A percentile compares a stretch with the other conserved stretches of the same genome.
Evolutionary conservation across 495 filamentous ascomycete genomes (phyloP).

Genomic region (Haplographium delicatum): DNA sequence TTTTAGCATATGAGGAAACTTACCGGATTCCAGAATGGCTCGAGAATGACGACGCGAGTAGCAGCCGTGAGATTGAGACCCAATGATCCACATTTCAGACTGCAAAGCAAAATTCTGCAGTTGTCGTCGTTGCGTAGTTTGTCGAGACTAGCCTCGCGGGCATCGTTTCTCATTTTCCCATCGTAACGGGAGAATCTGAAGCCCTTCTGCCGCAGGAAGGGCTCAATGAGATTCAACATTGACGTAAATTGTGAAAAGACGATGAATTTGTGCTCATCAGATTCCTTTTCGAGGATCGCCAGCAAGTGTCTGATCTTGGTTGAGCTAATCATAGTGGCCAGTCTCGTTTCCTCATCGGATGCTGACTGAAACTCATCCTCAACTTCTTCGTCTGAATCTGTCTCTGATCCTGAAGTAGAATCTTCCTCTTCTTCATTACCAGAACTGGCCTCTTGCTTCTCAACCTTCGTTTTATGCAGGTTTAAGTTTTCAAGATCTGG

Average conservation of each 20-base stretch:
- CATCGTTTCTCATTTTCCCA: slow-evolving; percentile 91
- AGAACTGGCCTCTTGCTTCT: slow-evolving; percentile 5
- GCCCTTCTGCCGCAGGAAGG: slow-evolving; percentile 69
- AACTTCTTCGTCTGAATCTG: slow-evolving; percentile 30
- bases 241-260: slow-evolving; percentile 96
- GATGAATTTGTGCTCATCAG: slow-evolving; percentile 81
- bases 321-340: slow-evolving; percentile 51
- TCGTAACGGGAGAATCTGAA: slow-evolving; percentile 86
- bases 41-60: slow-evolving; percentile 86
- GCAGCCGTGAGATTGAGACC: slow-evolving; percentile 94
- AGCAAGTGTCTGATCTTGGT: slow-evolving; percentile 88
- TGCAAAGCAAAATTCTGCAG: slow-evolving; percentile 80
- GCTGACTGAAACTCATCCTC: slow-evolving; percentile 37
- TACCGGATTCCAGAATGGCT: slow-evolving; percentile 97
- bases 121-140: slow-evolving; percentile 63
- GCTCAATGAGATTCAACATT: slow-evolving; percentile 92
- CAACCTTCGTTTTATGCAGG: slow-evolving; percentile 1
- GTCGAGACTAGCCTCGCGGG: slow-evolving; percentile 75
- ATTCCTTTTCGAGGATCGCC: slow-evolving; percentile 73
- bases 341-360: slow-evolving; percentile 34
- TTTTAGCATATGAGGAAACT: slow-evolving; percentile 20
- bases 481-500: slow-evolving; percentile 21
- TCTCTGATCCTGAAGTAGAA: slow-evolving; percentile 15
- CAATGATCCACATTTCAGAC: slow-evolving; percentile 85
- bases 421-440: slow-evolving; percentile 15